Evolutionary conservation across 202 grass and related monocot genomes (phyloP), one percentile per base, ranked within the genome.

Genomic region (Sporobolus alterniflorus): DNA sequence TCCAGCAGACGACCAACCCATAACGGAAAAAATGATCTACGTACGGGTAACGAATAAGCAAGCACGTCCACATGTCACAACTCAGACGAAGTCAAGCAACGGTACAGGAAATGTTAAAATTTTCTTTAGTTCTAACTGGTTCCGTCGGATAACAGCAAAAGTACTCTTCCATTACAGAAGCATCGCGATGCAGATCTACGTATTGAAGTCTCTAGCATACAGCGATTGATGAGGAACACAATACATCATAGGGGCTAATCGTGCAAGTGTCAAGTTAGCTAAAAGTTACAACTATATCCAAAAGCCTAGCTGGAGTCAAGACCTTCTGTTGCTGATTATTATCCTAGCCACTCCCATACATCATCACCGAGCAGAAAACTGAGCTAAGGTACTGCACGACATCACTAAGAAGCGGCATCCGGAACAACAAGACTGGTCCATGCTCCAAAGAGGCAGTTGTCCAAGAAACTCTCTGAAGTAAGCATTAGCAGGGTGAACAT

Each of bases 231-330:
- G 8, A 57, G 57, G 60, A 74, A 74, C 60, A 78, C 50, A 83
- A 83, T 43, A 82, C 50, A 82, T 33, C 51, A 50, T 65, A 64
- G 60, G 26, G 14, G 88, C 61, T 57, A 17, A 75, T 78, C 78
- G 82, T 71, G 77, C 48, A 4, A 42, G 14, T 49, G 63, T 80
- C 80, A 83, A 41, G 75, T 87, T 83, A 90, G 84, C 88, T 83
- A 79, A 76, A 69, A 79, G 74, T 90, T 75, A 79, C 88, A 36
- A 86, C 88, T 90, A 87, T 74, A 83, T 85, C 74, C 51, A 34
- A 87, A 79, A 69, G 63, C 84, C 60, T 69, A 64, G 34, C 69
- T 79, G 69, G 84, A 67, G 74, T 54, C n/a, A 17, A 22, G 68
- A 63, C 63, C 15, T 17, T 33, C 6, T 11, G 72, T 82, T 64